phyloP scores from a whole-genome alignment of 2,329 filamentous ascomycete genomes.

The Aspergillus pseudoglaucus region DNA sequence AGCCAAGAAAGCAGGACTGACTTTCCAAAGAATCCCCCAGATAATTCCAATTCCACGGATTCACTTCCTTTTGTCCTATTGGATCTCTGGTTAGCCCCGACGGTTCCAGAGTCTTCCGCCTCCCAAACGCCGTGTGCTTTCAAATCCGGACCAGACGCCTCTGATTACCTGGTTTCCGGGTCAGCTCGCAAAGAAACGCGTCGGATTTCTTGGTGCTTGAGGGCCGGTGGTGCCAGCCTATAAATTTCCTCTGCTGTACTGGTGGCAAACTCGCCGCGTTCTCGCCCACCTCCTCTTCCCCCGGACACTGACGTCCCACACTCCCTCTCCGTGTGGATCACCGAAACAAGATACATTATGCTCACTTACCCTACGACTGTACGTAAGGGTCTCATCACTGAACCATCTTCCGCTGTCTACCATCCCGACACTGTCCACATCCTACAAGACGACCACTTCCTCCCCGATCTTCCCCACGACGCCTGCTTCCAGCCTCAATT shows the following conservation, averaged over 20 bases:
- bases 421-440: constrained; percentile 25
- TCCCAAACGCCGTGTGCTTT: not conserved
- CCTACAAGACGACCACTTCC: constrained; percentile 33
- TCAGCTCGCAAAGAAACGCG: constrained; percentile 2
- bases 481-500: not conserved
- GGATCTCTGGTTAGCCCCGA: not conserved
- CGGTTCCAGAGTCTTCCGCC: not conserved
- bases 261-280: constrained; percentile 20
- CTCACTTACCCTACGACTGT: constrained; percentile 28
- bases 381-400: constrained; percentile 39
- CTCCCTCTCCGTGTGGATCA: not conserved
- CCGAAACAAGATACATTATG: constrained; percentile 26
- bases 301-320: constrained; percentile 19
- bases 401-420: constrained; percentile 22
- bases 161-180: constrained; percentile 9
- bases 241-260: constrained; percentile 20
- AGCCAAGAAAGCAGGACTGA: not conserved
- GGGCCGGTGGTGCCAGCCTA: constrained; percentile 16
- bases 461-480: constrained; percentile 21
- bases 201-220: constrained; percentile 12
- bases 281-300: not conserved
- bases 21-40: not conserved
- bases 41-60: not conserved
- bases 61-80: not conserved
- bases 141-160: constrained; percentile 10